These are phyloP conservation scores for Calamus simplicifolius DNA, from an alignment of 176 grass and related monocot species.

Conservation along the genomic window DNA sequence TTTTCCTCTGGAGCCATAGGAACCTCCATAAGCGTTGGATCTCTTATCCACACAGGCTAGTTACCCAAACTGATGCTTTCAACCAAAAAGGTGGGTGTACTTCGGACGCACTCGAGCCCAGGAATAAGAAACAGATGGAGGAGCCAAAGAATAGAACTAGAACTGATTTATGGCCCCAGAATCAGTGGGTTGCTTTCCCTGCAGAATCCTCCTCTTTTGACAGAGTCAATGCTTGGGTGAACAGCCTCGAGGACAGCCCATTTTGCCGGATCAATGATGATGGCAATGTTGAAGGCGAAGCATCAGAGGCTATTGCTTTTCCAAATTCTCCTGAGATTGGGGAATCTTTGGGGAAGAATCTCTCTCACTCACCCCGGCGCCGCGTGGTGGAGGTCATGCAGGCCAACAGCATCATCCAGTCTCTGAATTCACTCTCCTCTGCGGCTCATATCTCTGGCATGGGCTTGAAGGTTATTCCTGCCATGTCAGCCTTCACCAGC, in stretches of 20 bases:
- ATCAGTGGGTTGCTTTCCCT: slow-evolving; percentile 65
- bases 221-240: slow-evolving; percentile 82
- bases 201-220: slow-evolving; percentile 47
- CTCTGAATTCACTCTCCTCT: slow-evolving; percentile 46
- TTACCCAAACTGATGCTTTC: not conserved
- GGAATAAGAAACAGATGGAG: slow-evolving; percentile 23
- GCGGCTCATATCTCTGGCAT: slow-evolving; percentile 69
- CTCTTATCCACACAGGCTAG: not conserved
- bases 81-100: slow-evolving; percentile 50
- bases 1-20: slow-evolving; percentile 75
- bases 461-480: slow-evolving; percentile 57
- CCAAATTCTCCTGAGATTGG: slow-evolving; percentile 28
- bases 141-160: slow-evolving; percentile 4
- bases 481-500: slow-evolving; percentile 57
- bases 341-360: slow-evolving; percentile 36
- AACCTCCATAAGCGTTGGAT: slow-evolving; percentile 33
- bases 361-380: slow-evolving; percentile 19
- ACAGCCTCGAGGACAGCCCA: slow-evolving; percentile 40
- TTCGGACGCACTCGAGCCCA: slow-evolving; percentile 53
- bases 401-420: slow-evolving; percentile 49
- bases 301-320: not conserved
- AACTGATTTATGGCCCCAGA: slow-evolving; percentile 13
- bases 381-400: slow-evolving; percentile 27
- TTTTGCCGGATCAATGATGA: slow-evolving; percentile 15
- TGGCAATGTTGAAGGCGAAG: slow-evolving; percentile 3